Conservation (phyloP, 2,329 filamentous ascomycete genomes). For the Ophiostoma fasciatum region DNA sequence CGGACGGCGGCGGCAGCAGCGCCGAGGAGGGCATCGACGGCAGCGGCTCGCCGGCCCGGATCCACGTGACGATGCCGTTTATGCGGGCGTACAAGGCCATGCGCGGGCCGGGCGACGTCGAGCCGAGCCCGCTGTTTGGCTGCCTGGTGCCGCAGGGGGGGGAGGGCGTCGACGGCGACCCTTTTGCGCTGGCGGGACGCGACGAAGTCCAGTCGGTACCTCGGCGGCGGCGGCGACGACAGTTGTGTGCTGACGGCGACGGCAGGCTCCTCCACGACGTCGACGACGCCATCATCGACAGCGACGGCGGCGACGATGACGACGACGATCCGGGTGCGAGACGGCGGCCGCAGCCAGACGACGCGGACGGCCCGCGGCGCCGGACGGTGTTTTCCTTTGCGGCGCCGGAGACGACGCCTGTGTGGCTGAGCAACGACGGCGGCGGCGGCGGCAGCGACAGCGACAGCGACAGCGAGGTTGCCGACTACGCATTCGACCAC, state of each 20-base stretch:
- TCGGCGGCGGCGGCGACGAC: not conserved
- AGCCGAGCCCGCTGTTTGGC: constrained; percentile 16
- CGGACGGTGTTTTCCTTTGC: constrained; percentile 7
- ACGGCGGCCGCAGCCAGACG: too few species aligned
- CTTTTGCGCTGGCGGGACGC: not conserved
- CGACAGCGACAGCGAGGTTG: not conserved
- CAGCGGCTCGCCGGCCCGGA: too few species aligned
- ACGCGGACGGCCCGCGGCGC: not conserved
- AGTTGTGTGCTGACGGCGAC: too few species aligned
- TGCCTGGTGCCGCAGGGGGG: constrained; percentile 3
- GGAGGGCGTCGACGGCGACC: constrained; percentile 3
- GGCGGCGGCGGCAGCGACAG: not conserved
- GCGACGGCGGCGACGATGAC: not conserved
- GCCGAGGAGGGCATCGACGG: too few species aligned
- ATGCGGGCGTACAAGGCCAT: constrained; percentile 21
- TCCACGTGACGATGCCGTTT: constrained; percentile 9
- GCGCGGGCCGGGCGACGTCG: constrained; percentile 16
- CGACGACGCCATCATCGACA: constrained; percentile 1
- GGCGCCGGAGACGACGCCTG: not conserved
- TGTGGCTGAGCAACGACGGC: not conserved
- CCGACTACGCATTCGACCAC: constrained; percentile 4
- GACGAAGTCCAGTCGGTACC: constrained; percentile 6
- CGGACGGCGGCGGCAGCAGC: too few species aligned
- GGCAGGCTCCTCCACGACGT: constrained; percentile 5
- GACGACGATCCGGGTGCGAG: not conserved